Conservation (phyloP, 805 yeast species). For the Maudiozyma bulderi region DNA sequence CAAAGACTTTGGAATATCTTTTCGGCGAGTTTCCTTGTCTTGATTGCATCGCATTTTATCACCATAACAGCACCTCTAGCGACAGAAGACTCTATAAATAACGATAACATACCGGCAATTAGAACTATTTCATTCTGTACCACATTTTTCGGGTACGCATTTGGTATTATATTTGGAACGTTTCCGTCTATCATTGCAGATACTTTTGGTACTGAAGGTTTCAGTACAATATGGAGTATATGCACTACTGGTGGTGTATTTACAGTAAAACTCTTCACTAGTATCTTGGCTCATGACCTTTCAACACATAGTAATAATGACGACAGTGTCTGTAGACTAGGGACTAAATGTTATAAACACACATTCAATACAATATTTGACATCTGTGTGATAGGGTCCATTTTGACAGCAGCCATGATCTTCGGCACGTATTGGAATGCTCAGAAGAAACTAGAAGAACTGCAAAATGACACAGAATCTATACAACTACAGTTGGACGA, state of each 20-base stretch:
- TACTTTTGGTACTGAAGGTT: conserved; percentile 53
- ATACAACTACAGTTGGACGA: not conserved
- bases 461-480: not conserved
- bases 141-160: conserved; percentile 49
- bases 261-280: conserved; percentile 44
- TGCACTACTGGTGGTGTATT: conserved; percentile 61
- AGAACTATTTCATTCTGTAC: conserved; percentile 42
- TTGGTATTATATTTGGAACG: conserved; percentile 64
- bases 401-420: not conserved
- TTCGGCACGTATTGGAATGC: not conserved
- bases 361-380: conserved; percentile 29
- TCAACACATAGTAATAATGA: conserved; percentile 35
- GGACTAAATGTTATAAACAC: conserved; percentile 40
- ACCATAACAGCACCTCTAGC: not conserved
- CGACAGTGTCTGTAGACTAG: conserved; percentile 35
- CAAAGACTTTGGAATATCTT: conserved; percentile 62
- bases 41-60: conserved; percentile 28
- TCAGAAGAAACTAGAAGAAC: not conserved
- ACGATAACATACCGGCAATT: conserved; percentile 20
- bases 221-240: conserved; percentile 71
- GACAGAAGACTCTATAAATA: not conserved
- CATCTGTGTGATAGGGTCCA: conserved; percentile 10
- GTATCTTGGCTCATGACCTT: conserved; percentile 46
- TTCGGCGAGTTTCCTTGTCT: conserved; percentile 31
- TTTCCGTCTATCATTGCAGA: conserved; percentile 75